These are phyloP conservation scores for Neonectria magnoliae DNA, from an alignment of 2,329 filamentous ascomycete genomes.

Conservation along the genomic window DNA sequence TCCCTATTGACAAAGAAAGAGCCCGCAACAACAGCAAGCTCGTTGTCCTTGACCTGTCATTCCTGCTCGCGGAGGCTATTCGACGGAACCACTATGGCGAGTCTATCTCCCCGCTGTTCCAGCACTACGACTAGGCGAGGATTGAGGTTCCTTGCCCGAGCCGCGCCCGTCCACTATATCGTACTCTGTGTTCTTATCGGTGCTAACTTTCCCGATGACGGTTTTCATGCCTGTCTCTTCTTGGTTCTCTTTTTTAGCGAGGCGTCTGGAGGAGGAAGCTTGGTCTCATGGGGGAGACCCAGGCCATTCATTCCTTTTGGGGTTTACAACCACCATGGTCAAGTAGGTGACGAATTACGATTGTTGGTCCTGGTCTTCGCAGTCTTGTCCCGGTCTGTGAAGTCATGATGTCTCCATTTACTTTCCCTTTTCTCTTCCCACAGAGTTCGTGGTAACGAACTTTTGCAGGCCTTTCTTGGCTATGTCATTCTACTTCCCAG, in stretches of 20 bases:
- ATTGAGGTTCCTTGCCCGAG: neutral
- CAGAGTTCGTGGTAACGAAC: slow-evolving; percentile 2
- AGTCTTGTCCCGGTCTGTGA: slow-evolving; percentile 18
- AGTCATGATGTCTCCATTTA: slow-evolving; percentile 5
- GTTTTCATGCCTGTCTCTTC: slow-evolving; percentile 32
- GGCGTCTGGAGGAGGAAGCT: slow-evolving; percentile 47
- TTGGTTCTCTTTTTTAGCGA: slow-evolving; percentile 46
- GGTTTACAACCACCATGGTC: slow-evolving; percentile 25
- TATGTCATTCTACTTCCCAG: slow-evolving; percentile 56
- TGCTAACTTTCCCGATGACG: slow-evolving; percentile 29
- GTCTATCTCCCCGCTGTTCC: slow-evolving; percentile 76
- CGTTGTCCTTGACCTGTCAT: slow-evolving; percentile 88
- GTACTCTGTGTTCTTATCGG: slow-evolving; percentile 14
- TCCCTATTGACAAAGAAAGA: slow-evolving; percentile 84
- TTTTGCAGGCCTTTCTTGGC: neutral
- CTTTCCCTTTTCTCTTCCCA: neutral
- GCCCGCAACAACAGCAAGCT: slow-evolving; percentile 80
- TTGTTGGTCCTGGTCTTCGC: slow-evolving; percentile 27
- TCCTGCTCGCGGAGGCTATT: slow-evolving; percentile 89
- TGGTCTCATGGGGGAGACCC: slow-evolving; percentile 26
- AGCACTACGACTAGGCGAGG: slow-evolving; percentile 67
- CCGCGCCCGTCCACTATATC: neutral
- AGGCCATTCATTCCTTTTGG: slow-evolving; percentile 29
- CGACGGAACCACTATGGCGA: slow-evolving; percentile 97
- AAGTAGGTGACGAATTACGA: slow-evolving; percentile 44